Conservation (phyloP, 768 basidiomycete species). For the Erythrobasidium yunnanense region DNA sequence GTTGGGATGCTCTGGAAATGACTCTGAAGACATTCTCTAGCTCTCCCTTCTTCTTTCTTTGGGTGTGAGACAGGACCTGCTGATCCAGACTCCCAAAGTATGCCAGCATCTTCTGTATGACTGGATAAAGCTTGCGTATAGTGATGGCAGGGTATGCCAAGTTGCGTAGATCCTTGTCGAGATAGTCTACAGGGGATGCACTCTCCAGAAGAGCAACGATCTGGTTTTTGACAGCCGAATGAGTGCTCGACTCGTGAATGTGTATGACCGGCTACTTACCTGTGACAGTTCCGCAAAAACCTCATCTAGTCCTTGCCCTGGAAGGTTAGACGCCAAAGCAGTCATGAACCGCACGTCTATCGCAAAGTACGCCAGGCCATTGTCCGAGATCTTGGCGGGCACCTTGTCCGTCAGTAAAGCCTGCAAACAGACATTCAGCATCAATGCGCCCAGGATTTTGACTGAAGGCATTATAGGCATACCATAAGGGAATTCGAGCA, state of each 20-base stretch:
- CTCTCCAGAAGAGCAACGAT: slow-evolving; percentile 31
- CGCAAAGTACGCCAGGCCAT: slow-evolving; percentile 30
- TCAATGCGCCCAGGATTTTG: neutral
- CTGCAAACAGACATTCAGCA: slow-evolving; percentile 12
- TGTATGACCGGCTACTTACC: slow-evolving; percentile 17
- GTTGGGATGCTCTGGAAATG: neutral
- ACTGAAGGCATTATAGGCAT: slow-evolving; percentile 34
- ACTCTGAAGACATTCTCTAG: slow-evolving; percentile 31
- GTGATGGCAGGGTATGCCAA: slow-evolving; percentile 40
- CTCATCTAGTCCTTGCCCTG: slow-evolving; percentile 27
- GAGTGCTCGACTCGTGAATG: no score
- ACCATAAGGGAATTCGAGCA: slow-evolving; percentile 84
- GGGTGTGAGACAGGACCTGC: slow-evolving; percentile 34
- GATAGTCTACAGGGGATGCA: slow-evolving; percentile 28
- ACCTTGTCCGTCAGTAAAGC: slow-evolving; percentile 34
- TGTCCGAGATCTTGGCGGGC: slow-evolving; percentile 30
- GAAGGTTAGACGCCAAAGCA: slow-evolving; percentile 26
- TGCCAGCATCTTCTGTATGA: slow-evolving; percentile 40
- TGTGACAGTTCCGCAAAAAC: slow-evolving; percentile 36
- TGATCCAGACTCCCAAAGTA: slow-evolving; percentile 34
- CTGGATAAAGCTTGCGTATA: slow-evolving; percentile 38
- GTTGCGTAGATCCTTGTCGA: slow-evolving; percentile 35
- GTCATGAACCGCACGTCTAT: slow-evolving; percentile 35
- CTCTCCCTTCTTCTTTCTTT: slow-evolving; percentile 39
- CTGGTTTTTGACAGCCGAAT: no score